Conservation (phyloP, 2,329 filamentous ascomycete genomes). For the Fusarium sp. region DNA sequence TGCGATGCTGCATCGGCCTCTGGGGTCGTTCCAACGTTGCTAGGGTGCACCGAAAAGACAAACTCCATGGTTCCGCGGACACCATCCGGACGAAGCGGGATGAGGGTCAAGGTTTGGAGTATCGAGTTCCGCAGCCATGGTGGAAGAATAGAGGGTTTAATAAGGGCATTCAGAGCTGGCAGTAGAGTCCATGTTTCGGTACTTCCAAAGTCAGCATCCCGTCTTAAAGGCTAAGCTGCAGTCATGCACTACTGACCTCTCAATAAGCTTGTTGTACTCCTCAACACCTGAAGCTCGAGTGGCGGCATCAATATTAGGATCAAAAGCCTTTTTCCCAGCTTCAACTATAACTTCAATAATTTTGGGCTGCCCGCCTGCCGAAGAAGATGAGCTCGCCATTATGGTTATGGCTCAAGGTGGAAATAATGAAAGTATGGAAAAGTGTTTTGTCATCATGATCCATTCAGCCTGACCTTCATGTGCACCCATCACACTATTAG, state of each 20-base stretch:
- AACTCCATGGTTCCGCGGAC: conserved; percentile 78
- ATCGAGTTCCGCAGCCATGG: conserved; percentile 70
- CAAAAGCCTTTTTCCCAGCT: conserved; percentile 61
- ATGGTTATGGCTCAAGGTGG: conserved; percentile 5
- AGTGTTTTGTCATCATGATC: conserved; percentile 37
- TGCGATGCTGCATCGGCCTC: conserved; percentile 57
- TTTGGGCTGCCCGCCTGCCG: conserved; percentile 41
- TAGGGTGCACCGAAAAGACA: conserved; percentile 75
- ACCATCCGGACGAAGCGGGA: conserved; percentile 72
- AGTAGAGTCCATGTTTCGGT: conserved; percentile 64
- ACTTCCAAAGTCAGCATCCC: conserved; percentile 39
- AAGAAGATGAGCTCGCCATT: conserved; percentile 46
- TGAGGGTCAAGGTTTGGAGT: conserved; percentile 66
- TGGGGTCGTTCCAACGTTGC: conserved; percentile 55
- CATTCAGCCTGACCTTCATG: conserved; percentile 36
- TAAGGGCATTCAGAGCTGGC: conserved; percentile 70
- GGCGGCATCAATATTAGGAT: conserved; percentile 53
- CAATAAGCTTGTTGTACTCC: conserved; percentile 61
- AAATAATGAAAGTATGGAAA: conserved; percentile 23
- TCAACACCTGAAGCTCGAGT: conserved; percentile 50
- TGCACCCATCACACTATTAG: conserved; percentile 31
- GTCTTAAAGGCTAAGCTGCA: neutral
- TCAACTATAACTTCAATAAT: conserved; percentile 52
- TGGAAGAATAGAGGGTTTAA: conserved; percentile 70
- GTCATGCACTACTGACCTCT: conserved; percentile 54